Evolutionary conservation across 805 yeast species (phyloP), one percentile per base, ranked within the genome.

Genomic region (Candida coquimbonensis): DNA sequence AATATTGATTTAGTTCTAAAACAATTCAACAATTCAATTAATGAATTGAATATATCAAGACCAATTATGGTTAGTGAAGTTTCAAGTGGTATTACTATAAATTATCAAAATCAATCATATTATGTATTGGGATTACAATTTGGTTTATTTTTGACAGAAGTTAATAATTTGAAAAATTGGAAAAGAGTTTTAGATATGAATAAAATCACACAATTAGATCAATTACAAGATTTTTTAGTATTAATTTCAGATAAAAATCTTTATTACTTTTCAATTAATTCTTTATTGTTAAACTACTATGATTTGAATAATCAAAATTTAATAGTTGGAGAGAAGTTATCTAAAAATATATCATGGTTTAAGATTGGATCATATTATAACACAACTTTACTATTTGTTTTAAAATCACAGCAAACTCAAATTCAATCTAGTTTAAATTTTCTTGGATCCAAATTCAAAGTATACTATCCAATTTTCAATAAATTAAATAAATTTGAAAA

Each of bases 321-420:
- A 5, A 52, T 74, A 19, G 67, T 75, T n/a, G 75, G 83, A 14
- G 71, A 75, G 29, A 61, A 70, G 26, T 53, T 78, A 12, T 67
- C 79, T 13, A 69, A 73, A 51, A 78, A 79, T 61, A 79, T 80
- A 0, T 63, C 75, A 2, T 80, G 75, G 51, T 89, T 86, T 64
- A 75, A 74, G 40, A 67, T 84, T 49, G 96, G 93, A 0, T 75
- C 71, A 29, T 87, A 89, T 58, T 73, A 80, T 47, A 80, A 78
- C 61, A 70, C 78, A 50, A 77, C 70, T 37, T 70, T 77, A 73
- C 62, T 81, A 46, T 77, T 73, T 55, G 75, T 72, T 61, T 77
- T 80, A 63, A 78, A 75, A 56, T 72, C 67, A 11, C 31, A 29
- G 9, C 31, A 29, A 13, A 29, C 31, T 44, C 64, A 70, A 55